Percentiles rank a stretch among this genome's conserved stretches.
phyloP scores from a whole-genome alignment of 139 green algal genomes.

The Raphidocelis subcapitata region DNA sequence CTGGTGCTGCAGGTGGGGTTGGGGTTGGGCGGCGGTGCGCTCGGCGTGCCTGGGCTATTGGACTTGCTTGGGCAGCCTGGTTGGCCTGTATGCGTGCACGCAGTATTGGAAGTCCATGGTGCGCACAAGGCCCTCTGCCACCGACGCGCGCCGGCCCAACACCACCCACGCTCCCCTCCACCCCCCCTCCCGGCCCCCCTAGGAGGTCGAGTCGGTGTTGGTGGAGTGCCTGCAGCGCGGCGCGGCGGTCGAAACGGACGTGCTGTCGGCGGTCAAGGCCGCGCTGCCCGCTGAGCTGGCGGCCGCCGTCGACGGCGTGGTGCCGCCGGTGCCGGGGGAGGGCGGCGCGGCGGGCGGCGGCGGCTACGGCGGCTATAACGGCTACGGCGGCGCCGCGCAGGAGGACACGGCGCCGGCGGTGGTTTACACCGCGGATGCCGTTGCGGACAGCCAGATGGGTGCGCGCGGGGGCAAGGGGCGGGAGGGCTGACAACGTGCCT shows the following conservation, averaged over 20 bases:
- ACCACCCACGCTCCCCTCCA: too few species aligned
- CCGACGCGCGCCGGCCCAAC: too few species aligned
- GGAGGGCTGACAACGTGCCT: too few species aligned
- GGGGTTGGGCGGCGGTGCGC: too few species aligned
- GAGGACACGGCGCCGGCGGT: conserved; percentile 9
- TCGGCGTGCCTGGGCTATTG: too few species aligned
- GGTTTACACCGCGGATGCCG: conserved; percentile 45
- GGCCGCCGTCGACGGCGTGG: conserved; percentile 38
- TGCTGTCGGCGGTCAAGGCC: conserved; percentile 56
- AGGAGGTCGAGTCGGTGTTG: conserved; percentile 62
- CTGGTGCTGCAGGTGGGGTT: conserved; percentile 46
- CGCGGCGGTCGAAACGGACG: conserved; percentile 52
- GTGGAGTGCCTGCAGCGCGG: conserved; percentile 60
- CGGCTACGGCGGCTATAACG: background rate
- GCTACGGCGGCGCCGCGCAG: background rate
- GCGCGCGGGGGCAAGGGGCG: background rate
- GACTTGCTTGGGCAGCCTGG: background rate
- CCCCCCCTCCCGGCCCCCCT: too few species aligned
- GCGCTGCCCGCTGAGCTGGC: conserved; percentile 39
- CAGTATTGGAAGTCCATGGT: too few species aligned
- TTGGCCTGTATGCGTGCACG: too few species aligned
- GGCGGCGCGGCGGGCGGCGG: background rate
- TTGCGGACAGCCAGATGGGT: conserved; percentile 58
- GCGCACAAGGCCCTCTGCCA: too few species aligned
- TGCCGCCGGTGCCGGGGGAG: conserved; percentile 43